Conservation (phyloP, 108 stramenopile genomes). For the Pseudonitzschia pungens region DNA sequence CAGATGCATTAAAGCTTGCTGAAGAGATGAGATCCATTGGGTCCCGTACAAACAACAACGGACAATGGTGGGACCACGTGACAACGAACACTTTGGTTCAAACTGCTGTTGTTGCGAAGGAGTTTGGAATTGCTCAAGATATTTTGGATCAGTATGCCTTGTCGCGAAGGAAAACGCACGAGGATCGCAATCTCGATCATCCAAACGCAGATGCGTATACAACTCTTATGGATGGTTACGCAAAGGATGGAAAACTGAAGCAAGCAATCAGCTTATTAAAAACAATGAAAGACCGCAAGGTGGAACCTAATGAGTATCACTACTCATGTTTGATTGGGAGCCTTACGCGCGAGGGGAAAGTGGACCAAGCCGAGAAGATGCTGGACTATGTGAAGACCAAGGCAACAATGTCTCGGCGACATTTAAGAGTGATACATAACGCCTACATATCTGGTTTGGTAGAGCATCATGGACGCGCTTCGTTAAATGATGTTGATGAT, state of each 20-base stretch:
- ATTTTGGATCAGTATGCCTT: constrained; percentile 53
- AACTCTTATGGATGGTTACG: constrained; percentile 69
- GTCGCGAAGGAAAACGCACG: background rate
- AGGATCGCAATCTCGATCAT: constrained; percentile 38
- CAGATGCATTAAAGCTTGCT: constrained; percentile 47
- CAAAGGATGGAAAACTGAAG: constrained; percentile 58
- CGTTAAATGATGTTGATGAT: constrained; percentile 12
- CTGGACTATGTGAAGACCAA: constrained; percentile 43
- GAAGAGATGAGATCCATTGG: constrained; percentile 38
- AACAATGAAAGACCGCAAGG: constrained; percentile 56
- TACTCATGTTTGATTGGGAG: constrained; percentile 77
- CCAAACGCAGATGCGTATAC: constrained; percentile 88
- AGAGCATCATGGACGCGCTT: background rate
- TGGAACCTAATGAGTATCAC: constrained; percentile 72
- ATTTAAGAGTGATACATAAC: constrained; percentile 55
- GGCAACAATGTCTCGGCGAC: constrained; percentile 22
- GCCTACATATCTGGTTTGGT: constrained; percentile 73
- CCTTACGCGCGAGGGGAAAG: constrained; percentile 52
- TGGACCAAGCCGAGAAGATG: constrained; percentile 63
- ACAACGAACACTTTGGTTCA: constrained; percentile 84
- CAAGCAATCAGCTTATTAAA: constrained; percentile 53
- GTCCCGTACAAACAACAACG: background rate
- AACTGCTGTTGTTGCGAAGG: constrained; percentile 53
- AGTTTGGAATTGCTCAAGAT: constrained; percentile 65
- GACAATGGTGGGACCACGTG: constrained; percentile 70